Base-by-base conservation (phyloP, 169 alveolate genomes). In the Babesia bovis region DNA sequence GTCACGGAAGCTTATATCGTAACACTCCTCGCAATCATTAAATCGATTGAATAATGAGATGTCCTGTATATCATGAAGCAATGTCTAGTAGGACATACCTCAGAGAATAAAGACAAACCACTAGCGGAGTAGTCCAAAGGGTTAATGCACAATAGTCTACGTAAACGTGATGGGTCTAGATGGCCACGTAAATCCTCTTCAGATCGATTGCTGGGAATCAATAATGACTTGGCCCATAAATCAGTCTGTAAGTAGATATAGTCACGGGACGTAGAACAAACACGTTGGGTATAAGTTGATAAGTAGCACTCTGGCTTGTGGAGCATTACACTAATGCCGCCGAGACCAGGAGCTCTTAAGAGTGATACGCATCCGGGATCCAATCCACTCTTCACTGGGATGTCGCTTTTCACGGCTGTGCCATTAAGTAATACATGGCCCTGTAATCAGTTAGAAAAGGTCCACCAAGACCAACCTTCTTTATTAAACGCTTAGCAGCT, bases 221-320 rank as follows among this genome's bases (percentile, higher is more conserved):
- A 45, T 26, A 81, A 36, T 15, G 66, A 28, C 68, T 70, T 70
- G 25, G 88, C 33, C 82, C 78, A 81, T 13, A 60, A 38, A n/a
- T 57, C 45, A 12, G 83, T 38, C 87, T 78, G 41, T 21, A 44
- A 19, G 7, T 13, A 38, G 45, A 9, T 38, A 13, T 7, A 7
- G n/a, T 38, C 7, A 38, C n/a, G n/a, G 7, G 13, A 38, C 45
- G 41, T 7, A 5, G n/a, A 25, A 28, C 56, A 41, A 40, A 69
- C 84, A 26, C 66, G 57, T 30, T 35, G 60, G 12, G 47, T 60
- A 26, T 30, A 71, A 3, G 79, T 71, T 26, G 88, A 81, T 12
- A 72, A 33, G 40, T 71, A 81, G 9, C 82, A 81, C n/a, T 47
- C 58, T 13, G 88, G 88, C 49, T 81, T 81, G 67, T 81, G 88